phyloP scores from a whole-genome alignment of 331 rosid species.

The Telfairia occidentalis region DNA sequence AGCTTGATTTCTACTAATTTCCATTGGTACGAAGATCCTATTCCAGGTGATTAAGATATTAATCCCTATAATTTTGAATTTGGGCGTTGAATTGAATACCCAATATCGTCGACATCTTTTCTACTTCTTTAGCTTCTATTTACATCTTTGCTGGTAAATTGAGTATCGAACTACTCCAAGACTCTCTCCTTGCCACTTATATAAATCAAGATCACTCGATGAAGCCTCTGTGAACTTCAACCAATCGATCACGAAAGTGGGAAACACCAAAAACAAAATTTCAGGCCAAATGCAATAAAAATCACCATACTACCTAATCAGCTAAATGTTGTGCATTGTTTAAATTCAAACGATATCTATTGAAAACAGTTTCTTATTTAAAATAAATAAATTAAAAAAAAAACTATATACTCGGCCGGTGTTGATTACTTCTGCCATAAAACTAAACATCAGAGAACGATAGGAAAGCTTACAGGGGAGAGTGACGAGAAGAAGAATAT shows the following conservation, averaged over 20 bases:
- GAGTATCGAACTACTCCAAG: not conserved
- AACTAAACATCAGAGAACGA: not conserved
- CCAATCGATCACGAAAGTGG: not conserved
- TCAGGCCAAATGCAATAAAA: not conserved
- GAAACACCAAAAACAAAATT: not conserved
- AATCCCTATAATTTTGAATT: not conserved
- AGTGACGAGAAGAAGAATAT: slow-evolving; percentile 57
- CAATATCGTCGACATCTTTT: not conserved
- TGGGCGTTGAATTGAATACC: not conserved
- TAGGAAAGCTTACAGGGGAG: slow-evolving; percentile 47
- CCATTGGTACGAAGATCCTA: not conserved
- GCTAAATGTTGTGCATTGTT: not conserved
- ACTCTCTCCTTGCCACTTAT: not conserved
- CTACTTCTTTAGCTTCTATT: not conserved
- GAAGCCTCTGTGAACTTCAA: not conserved
- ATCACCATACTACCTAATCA: not conserved
- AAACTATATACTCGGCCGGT: too few species aligned
- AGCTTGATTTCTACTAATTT: not conserved
- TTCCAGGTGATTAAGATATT: not conserved
- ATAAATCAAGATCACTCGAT: not conserved
- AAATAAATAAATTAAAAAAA: too few species aligned
- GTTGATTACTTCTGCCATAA: not conserved
- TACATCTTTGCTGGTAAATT: not conserved
- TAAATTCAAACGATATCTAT: not conserved
- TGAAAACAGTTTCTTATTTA: not conserved